Percentiles rank a stretch among this genome's conserved stretches.
Conservation (phyloP, 2,329 filamentous ascomycete genomes). For the Penicillium sp. region DNA sequence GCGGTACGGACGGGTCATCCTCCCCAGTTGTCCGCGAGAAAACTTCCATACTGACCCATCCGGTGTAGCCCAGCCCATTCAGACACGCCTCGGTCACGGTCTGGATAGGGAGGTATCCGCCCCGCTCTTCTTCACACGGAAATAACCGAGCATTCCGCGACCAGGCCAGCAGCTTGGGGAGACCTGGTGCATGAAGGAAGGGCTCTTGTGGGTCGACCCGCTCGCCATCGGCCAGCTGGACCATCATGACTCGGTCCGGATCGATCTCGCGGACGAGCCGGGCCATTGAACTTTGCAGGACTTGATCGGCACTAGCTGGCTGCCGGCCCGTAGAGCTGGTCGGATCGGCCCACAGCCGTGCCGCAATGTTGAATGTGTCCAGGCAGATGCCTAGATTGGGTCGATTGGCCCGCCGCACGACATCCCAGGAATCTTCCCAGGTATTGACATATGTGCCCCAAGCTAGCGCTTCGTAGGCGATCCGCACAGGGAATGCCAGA, state of each 20-base stretch:
- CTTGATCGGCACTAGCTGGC: conserved; percentile 47
- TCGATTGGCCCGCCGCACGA: conserved; percentile 59
- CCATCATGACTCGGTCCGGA: conserved; percentile 60
- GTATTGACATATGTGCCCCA: conserved; percentile 65
- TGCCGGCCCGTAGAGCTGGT: conserved; percentile 47
- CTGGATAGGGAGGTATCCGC: conserved; percentile 61
- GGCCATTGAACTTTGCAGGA: conserved; percentile 50
- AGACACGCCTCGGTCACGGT: conserved; percentile 58
- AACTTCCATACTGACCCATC: conserved; percentile 65
- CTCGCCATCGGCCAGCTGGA: conserved; percentile 71
- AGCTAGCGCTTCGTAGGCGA: conserved; percentile 66
- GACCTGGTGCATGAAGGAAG: conserved; percentile 50
- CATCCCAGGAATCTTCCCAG: conserved; percentile 67
- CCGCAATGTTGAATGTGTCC: conserved; percentile 73
- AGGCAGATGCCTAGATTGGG: conserved; percentile 69
- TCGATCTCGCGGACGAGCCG: conserved; percentile 53
- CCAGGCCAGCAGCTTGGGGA: conserved; percentile 66
- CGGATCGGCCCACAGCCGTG: conserved; percentile 64
- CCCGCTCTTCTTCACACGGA: conserved; percentile 54
- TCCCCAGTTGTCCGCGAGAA: conserved; percentile 57
- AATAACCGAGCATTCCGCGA: conserved; percentile 66
- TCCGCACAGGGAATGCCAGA: conserved; percentile 16
- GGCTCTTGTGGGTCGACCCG: conserved; percentile 52
- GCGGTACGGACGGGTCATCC: conserved; percentile 48
- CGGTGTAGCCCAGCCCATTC: conserved; percentile 55